These are phyloP conservation scores for Coemansia sp. DNA, from an alignment of 192 early-diverging fungal genomes.

Conservation along the genomic window DNA sequence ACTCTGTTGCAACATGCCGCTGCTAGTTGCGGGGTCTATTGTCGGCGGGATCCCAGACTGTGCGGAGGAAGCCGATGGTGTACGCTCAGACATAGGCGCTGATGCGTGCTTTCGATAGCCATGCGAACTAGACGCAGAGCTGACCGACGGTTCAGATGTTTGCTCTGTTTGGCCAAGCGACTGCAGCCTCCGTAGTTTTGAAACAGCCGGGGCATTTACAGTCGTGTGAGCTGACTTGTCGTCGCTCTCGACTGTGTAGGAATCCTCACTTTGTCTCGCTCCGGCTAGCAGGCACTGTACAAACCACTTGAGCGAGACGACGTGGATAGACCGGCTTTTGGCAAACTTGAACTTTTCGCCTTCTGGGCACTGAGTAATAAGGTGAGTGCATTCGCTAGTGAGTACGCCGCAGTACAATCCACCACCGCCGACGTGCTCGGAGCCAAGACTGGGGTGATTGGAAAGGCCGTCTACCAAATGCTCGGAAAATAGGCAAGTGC, in stretches of 20 bases:
- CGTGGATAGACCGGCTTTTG: constrained; percentile 26
- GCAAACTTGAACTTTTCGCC: constrained; percentile 55
- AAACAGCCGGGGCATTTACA: background rate
- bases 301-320: constrained; percentile 48
- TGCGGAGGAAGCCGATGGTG: background rate
- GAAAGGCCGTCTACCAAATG: background rate
- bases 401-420: constrained; percentile 39
- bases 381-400: constrained; percentile 46
- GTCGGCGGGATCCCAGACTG: background rate
- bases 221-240: background rate
- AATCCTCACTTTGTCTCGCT: constrained; percentile 33
- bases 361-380: constrained; percentile 28
- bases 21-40: background rate
- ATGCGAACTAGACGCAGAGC: background rate
- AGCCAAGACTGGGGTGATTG: too few species aligned
- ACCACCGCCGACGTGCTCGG: constrained; percentile 34
- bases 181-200: background rate
- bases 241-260: constrained; percentile 1
- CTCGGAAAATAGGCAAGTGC: background rate
- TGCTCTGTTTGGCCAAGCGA: background rate
- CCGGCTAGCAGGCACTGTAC: constrained; percentile 27
- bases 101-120: background rate
- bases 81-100: background rate
- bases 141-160: background rate
- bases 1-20: background rate